A percentile compares a stretch with the other conserved stretches of the same genome.
phyloP scores from a whole-genome alignment of 2,329 filamentous ascomycete species.

The Calonectria ilicicola region DNA sequence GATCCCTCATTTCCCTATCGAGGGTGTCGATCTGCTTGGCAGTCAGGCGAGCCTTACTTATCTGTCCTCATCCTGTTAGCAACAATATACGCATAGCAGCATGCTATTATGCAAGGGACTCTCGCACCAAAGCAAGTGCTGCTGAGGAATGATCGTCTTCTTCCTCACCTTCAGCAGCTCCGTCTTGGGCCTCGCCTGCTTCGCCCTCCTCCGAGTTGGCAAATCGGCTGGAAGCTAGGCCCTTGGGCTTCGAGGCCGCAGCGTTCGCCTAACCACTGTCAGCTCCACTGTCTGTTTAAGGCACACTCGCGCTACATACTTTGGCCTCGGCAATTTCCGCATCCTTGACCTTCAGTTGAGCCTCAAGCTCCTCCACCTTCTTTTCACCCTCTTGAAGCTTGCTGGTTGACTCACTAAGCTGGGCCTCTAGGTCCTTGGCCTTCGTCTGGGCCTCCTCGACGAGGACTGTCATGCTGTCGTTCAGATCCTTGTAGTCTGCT shows the following conservation, averaged over 20 bases:
- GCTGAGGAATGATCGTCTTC: constrained; percentile 72
- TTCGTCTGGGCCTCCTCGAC: constrained; percentile 70
- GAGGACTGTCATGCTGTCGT: constrained; percentile 70
- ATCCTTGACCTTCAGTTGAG: constrained; percentile 72
- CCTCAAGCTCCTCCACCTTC: constrained; percentile 63
- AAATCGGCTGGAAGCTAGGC: constrained; percentile 67
- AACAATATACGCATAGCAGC: constrained; percentile 7
- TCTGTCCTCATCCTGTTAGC: constrained; percentile 47
- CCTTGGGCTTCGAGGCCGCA: constrained; percentile 58
- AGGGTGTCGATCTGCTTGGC: constrained; percentile 65
- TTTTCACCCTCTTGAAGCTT: constrained; percentile 61
- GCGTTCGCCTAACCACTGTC: constrained; percentile 55
- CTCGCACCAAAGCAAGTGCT: constrained; percentile 76
- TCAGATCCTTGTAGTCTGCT: constrained; percentile 73
- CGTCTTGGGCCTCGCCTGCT: constrained; percentile 49
- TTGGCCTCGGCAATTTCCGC: constrained; percentile 73
- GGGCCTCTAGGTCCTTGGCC: constrained; percentile 63
- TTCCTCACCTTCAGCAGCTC: constrained; percentile 68
- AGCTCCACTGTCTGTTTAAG: constrained; percentile 6
- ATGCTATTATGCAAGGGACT: constrained; percentile 58
- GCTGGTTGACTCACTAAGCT: constrained; percentile 58
- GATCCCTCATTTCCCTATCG: constrained; percentile 67
- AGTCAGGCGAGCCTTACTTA: constrained; percentile 58
- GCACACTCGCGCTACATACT: constrained; percentile 51
- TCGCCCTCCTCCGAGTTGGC: constrained; percentile 56